A percentile compares a stretch with the other conserved stretches of the same genome.
Conservation (phyloP, 2,329 filamentous ascomycete genomes). For the Colletotrichum ledebouriae region DNA sequence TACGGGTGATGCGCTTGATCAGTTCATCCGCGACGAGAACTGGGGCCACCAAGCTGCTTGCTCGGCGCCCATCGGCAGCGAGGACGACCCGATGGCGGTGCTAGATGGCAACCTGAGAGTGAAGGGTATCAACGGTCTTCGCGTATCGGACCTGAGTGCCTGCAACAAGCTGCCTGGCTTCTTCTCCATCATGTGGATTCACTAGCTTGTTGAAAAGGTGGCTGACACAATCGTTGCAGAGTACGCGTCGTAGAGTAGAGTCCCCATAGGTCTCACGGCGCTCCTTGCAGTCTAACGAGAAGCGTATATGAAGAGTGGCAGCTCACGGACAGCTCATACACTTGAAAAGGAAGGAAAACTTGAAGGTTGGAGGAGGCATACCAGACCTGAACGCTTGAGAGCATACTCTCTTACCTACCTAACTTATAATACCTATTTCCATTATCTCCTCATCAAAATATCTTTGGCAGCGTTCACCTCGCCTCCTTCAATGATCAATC, state of each 20-base stretch:
- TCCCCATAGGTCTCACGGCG: too few relatives aligned
- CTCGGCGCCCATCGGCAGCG: constrained; percentile 68
- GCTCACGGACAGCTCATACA: too few relatives aligned
- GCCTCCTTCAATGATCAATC: neutral
- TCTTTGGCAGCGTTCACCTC: too few relatives aligned
- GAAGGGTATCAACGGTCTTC: constrained; percentile 64
- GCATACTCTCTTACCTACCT: too few relatives aligned
- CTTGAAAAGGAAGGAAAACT: too few relatives aligned
- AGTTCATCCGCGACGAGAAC: constrained; percentile 49
- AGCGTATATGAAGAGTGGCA: too few relatives aligned
- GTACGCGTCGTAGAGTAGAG: neutral
- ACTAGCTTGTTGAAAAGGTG: constrained; percentile 72
- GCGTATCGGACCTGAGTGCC: constrained; percentile 73
- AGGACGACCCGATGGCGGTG: constrained; percentile 67
- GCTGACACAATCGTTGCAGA: constrained; percentile 44
- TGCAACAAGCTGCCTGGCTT: constrained; percentile 64
- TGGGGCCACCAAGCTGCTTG: constrained; percentile 71
- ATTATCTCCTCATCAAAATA: too few relatives aligned
- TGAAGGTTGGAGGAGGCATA: too few relatives aligned
- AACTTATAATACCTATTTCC: too few relatives aligned
- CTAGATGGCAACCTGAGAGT: constrained; percentile 70
- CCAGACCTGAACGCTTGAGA: too few relatives aligned
- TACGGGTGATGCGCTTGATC: neutral
- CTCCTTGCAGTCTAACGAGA: too few relatives aligned
- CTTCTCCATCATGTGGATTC: constrained; percentile 62